These are phyloP conservation scores for Melocanna baccifera DNA, from an alignment of 176 grass and related monocot species.

Conservation along the genomic window DNA sequence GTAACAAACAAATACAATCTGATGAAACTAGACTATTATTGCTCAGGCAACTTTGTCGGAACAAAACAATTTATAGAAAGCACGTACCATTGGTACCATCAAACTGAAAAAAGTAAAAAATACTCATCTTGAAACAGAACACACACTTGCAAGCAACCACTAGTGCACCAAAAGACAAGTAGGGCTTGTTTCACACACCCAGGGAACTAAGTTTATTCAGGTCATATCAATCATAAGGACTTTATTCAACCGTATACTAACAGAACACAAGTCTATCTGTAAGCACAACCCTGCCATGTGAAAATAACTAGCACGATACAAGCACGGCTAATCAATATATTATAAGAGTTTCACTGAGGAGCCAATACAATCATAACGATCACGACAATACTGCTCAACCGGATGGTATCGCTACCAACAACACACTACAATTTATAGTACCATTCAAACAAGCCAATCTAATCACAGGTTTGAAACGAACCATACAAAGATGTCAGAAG, in stretches of 20 bases:
- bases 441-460: not conserved
- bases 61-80: not conserved
- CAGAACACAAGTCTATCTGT: not conserved
- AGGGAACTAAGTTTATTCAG: not conserved
- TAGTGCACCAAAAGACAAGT: not conserved
- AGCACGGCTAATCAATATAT: not conserved
- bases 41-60: not conserved
- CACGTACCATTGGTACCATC: not conserved
- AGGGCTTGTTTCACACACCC: not conserved
- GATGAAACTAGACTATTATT: not conserved
- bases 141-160: not conserved
- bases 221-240: not conserved
- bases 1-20: not conserved
- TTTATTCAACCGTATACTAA: not conserved
- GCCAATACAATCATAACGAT: not conserved
- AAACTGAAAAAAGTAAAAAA: not conserved
- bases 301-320: not conserved
- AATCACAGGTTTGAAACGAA: not conserved
- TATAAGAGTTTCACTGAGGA: not conserved
- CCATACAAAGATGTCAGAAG: not conserved
- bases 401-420: not conserved
- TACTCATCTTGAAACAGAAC: not conserved
- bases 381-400: not conserved
- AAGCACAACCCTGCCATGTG: not conserved
- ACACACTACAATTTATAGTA: not conserved